Evolutionary conservation across 768 basidiomycete species (phyloP), one percentile per base, ranked within the genome.

Genomic region (Tephrocybe sp.): DNA sequence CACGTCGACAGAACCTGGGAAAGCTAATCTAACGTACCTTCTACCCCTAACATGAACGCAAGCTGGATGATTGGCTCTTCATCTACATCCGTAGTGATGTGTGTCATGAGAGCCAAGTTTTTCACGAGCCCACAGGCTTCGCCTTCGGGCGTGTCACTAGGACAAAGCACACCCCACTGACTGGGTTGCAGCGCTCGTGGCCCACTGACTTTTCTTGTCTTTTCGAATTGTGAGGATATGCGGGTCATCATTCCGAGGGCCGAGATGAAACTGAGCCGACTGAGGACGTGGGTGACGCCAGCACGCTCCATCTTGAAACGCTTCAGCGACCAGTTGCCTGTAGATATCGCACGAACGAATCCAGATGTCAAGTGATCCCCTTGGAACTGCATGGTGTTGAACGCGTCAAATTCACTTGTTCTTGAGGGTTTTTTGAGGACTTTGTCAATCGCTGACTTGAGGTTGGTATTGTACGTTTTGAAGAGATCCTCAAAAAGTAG

Each of bases 191-290:
- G 69, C 17, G 96, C 95, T 61, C 97, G 83, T 26, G 97, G 97
- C 36, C 97, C 97, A 58, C 92, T 96, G 53, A 99, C 97, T 68
- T 99, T 99, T 52, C 97, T 77, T 17, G 97, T 98, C 79, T 99
- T 99, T 70, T 99, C 97, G 65, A 99, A 99, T 70, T 99, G 97
- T 17, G 92, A 96, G 10, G 91, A 89, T 57, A 99, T 99, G 19
- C 97, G 87, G 8, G 97, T 99, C 97, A 99, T 99, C 97, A 98
- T 99, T 13, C 97, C 97, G 13, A 99, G 77, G 1, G 97, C 97
- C 49, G 92, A 90, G 66, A 99, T 97, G 76, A 96, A 99, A 63
- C 88, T 91, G 45, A 99, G 73, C 36, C 97, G 85, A 62, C 89
- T 93, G 20, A 99, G 82, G 56, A 99, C 97, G 65, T 99, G 97